Evolutionary conservation across 1,284 basidiomycete species (phyloP).

Genomic region (Ustilago loliicola): DNA sequence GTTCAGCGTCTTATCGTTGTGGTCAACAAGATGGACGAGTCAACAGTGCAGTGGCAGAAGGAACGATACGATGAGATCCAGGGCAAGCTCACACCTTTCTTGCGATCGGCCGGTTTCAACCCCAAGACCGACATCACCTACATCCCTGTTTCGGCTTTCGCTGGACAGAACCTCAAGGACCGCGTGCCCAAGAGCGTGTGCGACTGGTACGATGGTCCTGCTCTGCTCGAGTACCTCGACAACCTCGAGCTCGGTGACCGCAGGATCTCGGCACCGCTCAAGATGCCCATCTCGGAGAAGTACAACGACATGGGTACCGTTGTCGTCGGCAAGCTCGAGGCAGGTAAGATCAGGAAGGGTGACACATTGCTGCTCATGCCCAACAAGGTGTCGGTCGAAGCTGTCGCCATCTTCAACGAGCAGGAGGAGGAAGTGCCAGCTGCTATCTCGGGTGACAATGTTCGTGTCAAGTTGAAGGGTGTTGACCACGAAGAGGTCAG

Average conservation of each 20-base stretch:
- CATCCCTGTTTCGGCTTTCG: constrained; percentile 68
- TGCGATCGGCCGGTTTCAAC: constrained; percentile 66
- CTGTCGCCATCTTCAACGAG: constrained; percentile 66
- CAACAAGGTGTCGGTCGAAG: constrained; percentile 65
- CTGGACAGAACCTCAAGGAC: constrained; percentile 70
- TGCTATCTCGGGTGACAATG: constrained; percentile 70
- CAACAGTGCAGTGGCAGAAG: constrained; percentile 68
- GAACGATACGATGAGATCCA: constrained; percentile 68
- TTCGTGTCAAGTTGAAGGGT: constrained; percentile 69
- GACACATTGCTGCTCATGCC: constrained; percentile 67
- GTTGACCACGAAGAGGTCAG: constrained; percentile 67
- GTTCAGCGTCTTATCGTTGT: constrained; percentile 69
- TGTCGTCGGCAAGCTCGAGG: constrained; percentile 69
- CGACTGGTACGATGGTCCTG: constrained; percentile 65
- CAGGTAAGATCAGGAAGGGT: constrained; percentile 67
- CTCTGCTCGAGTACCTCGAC: constrained; percentile 66
- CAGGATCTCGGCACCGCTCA: constrained; percentile 67
- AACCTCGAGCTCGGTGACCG: constrained; percentile 65
- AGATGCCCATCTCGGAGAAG: constrained; percentile 70
- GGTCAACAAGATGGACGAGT: constrained; percentile 71
- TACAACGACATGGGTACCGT: constrained; percentile 70
- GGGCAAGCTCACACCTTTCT: constrained; percentile 67
- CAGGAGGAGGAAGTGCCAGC: constrained; percentile 69
- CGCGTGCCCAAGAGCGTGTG: constrained; percentile 58
- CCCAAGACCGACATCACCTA: constrained; percentile 69